Evolutionary conservation across 768 basidiomycete genomes (phyloP).

Genomic region (Gautieria morchelliformis): DNA sequence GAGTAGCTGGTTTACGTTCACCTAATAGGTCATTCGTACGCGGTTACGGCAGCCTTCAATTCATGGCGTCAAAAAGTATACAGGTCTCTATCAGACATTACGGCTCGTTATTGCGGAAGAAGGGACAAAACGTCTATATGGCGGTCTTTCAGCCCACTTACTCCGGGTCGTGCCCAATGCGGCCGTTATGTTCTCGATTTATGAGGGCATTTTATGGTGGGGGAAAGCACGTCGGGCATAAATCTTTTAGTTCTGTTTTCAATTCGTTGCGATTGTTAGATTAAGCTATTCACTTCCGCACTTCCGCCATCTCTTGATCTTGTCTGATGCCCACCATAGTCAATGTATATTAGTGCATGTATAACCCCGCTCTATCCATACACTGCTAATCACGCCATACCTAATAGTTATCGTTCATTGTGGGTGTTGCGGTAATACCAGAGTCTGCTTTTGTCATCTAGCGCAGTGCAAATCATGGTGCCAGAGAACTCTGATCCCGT

Average conservation of each 20-base stretch:
- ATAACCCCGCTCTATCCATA: not conserved
- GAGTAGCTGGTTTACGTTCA: not conserved
- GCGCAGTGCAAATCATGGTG: not conserved
- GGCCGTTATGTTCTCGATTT: slow-evolving; percentile 93
- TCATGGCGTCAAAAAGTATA: slow-evolving; percentile 73
- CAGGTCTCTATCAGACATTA: slow-evolving; percentile 76
- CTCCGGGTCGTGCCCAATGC: slow-evolving; percentile 98
- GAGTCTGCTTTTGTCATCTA: not conserved
- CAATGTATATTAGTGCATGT: not conserved
- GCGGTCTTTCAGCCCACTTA: slow-evolving; percentile 88
- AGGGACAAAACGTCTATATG: slow-evolving; percentile 76
- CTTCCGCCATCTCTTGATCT: not conserved
- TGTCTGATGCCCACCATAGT: not conserved
- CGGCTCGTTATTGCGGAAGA: slow-evolving; percentile 83
- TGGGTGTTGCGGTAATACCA: not conserved
- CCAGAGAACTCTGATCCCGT: not conserved
- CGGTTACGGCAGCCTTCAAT: slow-evolving; percentile 83
- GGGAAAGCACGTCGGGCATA: slow-evolving; percentile 10
- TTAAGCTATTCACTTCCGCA: not conserved
- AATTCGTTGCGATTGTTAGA: not conserved
- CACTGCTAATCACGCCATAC: not conserved
- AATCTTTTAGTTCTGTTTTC: not conserved
- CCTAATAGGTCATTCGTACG: slow-evolving; percentile 79
- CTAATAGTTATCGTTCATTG: too few species aligned
- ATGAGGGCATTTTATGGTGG: slow-evolving; percentile 75